Percentiles rank a stretch among this genome's conserved stretches.
These are phyloP conservation scores for Cladosporium sp. DNA, from an alignment of 2,329 filamentous ascomycete genomes.

Conservation along the genomic window DNA sequence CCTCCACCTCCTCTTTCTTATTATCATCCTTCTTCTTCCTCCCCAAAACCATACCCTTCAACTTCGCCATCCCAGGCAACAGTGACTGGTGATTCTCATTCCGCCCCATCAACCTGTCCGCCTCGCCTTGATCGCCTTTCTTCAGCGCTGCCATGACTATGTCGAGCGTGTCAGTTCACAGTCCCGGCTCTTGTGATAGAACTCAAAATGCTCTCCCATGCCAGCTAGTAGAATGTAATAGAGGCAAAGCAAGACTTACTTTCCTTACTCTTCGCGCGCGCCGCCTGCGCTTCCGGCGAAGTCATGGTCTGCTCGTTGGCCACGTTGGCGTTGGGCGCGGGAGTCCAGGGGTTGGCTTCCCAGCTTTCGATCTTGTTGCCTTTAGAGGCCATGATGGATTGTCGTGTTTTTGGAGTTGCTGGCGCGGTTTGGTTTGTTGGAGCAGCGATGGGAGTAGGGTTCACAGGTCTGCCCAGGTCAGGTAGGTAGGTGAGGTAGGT, in stretches of 20 bases:
- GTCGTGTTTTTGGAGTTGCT: not conserved
- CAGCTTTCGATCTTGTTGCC: slow-evolving; percentile 16
- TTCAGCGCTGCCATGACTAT: slow-evolving; percentile 24
- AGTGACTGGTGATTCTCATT: slow-evolving; percentile 8
- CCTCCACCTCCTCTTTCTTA: too few relatives aligned
- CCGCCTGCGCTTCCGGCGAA: slow-evolving; percentile 21
- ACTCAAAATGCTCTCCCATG: too few relatives aligned
- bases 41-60: slow-evolving; percentile 6
- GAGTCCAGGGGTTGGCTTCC: slow-evolving; percentile 18
- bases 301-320: slow-evolving; percentile 23
- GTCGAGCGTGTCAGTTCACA: too few relatives aligned
- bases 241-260: too few relatives aligned
- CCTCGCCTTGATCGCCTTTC: slow-evolving; percentile 23
- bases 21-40: not conserved
- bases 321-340: slow-evolving; percentile 22
- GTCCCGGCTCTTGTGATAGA: too few relatives aligned
- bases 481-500: too few relatives aligned
- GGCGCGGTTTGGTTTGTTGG: too few relatives aligned
- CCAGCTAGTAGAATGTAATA: too few relatives aligned
- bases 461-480: too few relatives aligned
- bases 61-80: slow-evolving; percentile 6
- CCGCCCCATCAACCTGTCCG: slow-evolving; percentile 21
- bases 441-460: too few relatives aligned
- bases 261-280: slow-evolving; percentile 19
- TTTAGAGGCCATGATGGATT: slow-evolving; percentile 15